Evolutionary conservation across 305 asterid genomes (phyloP).

Genomic region (Fraxinus platypoda): DNA sequence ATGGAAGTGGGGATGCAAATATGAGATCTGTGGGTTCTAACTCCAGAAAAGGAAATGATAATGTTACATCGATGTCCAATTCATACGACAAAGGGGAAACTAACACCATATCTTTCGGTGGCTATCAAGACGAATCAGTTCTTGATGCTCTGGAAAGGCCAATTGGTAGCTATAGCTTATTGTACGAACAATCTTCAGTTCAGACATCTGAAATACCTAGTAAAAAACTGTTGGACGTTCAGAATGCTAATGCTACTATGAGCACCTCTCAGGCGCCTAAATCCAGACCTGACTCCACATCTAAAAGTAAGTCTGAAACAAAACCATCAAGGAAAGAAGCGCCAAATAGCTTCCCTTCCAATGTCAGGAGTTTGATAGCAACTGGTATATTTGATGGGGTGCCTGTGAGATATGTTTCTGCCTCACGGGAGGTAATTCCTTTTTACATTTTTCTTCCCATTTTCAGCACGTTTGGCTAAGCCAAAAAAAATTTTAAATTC

Average conservation of each 20-base stretch:
- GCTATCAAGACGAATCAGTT: slow-evolving; percentile 67
- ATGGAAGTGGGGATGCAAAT: slow-evolving; percentile 50
- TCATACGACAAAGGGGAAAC: slow-evolving; percentile 54
- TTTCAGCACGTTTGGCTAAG: not conserved
- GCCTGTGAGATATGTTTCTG: slow-evolving; percentile 77
- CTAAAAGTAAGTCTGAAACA: slow-evolving; percentile 56
- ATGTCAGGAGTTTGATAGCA: slow-evolving; percentile 88
- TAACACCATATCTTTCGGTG: slow-evolving; percentile 53
- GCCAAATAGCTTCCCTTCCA: slow-evolving; percentile 91
- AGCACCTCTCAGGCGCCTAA: slow-evolving; percentile 43
- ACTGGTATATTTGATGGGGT: slow-evolving; percentile 96
- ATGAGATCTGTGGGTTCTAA: slow-evolving; percentile 39
- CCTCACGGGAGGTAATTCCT: slow-evolving; percentile 66
- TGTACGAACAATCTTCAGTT: slow-evolving; percentile 61
- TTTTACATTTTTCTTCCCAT: not conserved
- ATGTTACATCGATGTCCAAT: slow-evolving; percentile 38
- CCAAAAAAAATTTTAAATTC: not conserved
- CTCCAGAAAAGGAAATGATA: slow-evolving; percentile 44
- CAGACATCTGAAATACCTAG: slow-evolving; percentile 45
- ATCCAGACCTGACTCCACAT: slow-evolving; percentile 41
- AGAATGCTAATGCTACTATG: slow-evolving; percentile 33
- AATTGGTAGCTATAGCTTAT: slow-evolving; percentile 51
- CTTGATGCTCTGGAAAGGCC: slow-evolving; percentile 62
- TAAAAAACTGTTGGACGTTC: slow-evolving; percentile 43
- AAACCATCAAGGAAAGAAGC: slow-evolving; percentile 77